Evolutionary conservation across 768 basidiomycete species (phyloP).

Genomic region (Mycena pura): DNA sequence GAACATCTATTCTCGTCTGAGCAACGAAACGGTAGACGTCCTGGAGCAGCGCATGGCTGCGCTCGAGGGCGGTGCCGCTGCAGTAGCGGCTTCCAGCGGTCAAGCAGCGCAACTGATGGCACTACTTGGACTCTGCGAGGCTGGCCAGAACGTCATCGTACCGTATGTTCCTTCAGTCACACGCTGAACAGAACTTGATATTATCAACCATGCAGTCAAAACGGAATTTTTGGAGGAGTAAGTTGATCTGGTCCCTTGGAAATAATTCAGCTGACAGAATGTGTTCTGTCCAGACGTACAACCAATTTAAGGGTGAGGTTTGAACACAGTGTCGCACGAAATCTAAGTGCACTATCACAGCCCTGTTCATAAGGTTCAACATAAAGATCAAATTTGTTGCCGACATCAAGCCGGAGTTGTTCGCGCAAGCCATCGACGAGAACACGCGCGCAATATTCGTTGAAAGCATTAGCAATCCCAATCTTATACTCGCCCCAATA

Average conservation of each 20-base stretch:
- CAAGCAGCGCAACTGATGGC: slow-evolving; percentile 18
- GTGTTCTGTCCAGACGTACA: slow-evolving; percentile 1
- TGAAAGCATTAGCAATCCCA: slow-evolving; percentile 69
- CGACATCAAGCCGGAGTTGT: slow-evolving; percentile 53
- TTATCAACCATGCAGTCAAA: slow-evolving; percentile 8
- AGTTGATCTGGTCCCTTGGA: neutral
- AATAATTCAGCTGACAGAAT: neutral
- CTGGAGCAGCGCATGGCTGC: slow-evolving; percentile 19
- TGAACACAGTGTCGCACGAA: no score
- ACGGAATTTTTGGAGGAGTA: slow-evolving; percentile 20
- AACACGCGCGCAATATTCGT: slow-evolving; percentile 64
- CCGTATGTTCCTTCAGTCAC: neutral
- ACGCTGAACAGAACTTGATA: neutral
- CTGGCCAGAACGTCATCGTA: slow-evolving; percentile 15
- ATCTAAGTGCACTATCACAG: no score
- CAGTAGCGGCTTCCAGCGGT: slow-evolving; percentile 13
- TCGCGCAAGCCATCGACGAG: slow-evolving; percentile 60
- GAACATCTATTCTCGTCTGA: slow-evolving; percentile 17
- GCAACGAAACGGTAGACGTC: slow-evolving; percentile 17
- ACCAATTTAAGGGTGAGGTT: slow-evolving; percentile 15
- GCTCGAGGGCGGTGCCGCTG: slow-evolving; percentile 15
- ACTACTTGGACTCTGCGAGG: slow-evolving; percentile 9
- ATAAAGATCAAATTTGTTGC: slow-evolving; percentile 62
- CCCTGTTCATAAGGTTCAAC: slow-evolving; percentile 39
- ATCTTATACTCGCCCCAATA: slow-evolving; percentile 30